Percentiles rank a stretch among this genome's conserved stretches.
Conservation (phyloP, 306 rosid genomes). For the Trifolium dubium region DNA sequence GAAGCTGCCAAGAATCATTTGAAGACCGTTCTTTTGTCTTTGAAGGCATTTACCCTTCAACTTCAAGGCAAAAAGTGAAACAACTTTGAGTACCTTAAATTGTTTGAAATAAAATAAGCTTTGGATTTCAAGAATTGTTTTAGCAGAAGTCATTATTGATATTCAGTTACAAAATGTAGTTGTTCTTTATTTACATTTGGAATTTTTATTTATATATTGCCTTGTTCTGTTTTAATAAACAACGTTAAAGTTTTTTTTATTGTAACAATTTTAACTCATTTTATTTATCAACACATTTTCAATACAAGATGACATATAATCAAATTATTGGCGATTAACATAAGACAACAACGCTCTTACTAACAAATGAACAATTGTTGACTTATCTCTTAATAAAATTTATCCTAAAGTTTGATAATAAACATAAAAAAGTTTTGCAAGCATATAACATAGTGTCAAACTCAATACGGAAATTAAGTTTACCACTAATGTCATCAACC, state of each 20-base stretch:
- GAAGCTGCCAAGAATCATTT: constrained; percentile 49
- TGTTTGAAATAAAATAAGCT: constrained; percentile 14
- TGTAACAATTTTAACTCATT: too few relatives aligned
- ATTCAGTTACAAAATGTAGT: constrained; percentile 1
- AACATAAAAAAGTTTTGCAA: too few relatives aligned
- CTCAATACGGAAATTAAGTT: too few relatives aligned
- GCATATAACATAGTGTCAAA: too few relatives aligned
- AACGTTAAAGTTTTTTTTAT: not conserved
- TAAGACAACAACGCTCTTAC: too few relatives aligned
- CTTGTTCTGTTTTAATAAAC: not conserved
- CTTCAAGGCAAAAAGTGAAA: constrained; percentile 48
- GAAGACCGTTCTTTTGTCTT: constrained; percentile 58
- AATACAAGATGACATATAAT: too few relatives aligned
- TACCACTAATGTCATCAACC: too few relatives aligned
- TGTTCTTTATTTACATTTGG: not conserved
- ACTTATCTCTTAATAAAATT: too few relatives aligned
- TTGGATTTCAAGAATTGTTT: constrained; percentile 30
- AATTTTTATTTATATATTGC: not conserved
- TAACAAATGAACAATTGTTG: too few relatives aligned
- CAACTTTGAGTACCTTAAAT: not conserved
- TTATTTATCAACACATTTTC: too few relatives aligned
- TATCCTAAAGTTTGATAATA: too few relatives aligned
- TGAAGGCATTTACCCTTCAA: constrained; percentile 56
- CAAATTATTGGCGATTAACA: too few relatives aligned
- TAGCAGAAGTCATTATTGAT: not conserved